Percentiles rank a stretch among this genome's conserved stretches.
Conservation (phyloP, 352 stramenopile species). For the Phytophthora pini region DNA sequence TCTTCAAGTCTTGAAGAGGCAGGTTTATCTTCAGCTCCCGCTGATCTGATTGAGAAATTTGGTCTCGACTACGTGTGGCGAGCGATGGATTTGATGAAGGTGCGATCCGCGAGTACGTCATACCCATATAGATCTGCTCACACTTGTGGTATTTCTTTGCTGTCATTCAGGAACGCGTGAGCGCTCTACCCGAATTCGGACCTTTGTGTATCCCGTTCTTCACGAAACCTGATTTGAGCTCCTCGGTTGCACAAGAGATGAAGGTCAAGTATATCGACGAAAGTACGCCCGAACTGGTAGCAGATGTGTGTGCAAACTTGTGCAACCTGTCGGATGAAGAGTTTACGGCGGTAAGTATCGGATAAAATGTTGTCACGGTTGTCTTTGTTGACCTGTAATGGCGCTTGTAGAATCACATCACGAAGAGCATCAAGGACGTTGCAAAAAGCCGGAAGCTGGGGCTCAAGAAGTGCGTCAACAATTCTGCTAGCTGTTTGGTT, state of each 20-base stretch:
- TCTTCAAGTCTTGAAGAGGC: constrained; percentile 44
- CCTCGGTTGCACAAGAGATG: constrained; percentile 63
- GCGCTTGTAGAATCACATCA: constrained; percentile 73
- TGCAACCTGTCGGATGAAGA: constrained; percentile 62
- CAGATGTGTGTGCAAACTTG: constrained; percentile 52
- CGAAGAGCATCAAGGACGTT: constrained; percentile 74
- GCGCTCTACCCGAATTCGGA: constrained; percentile 79
- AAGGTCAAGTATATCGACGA: constrained; percentile 79
- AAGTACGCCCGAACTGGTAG: constrained; percentile 62
- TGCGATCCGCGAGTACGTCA: constrained; percentile 10
- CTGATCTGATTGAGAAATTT: constrained; percentile 59
- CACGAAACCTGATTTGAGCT: constrained; percentile 56
- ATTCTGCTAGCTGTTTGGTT: neutral
- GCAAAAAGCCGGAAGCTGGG: constrained; percentile 81
- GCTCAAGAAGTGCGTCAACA: constrained; percentile 74
- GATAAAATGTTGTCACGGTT: neutral
- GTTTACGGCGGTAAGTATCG: constrained; percentile 60
- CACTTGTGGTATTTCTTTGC: neutral
- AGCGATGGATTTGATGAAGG: constrained; percentile 87
- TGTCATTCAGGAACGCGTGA: constrained; percentile 71
- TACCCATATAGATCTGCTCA: constrained; percentile 2
- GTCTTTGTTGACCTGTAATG: neutral
- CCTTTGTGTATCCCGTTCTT: constrained; percentile 83
- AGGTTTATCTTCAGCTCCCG: constrained; percentile 28
- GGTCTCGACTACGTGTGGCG: constrained; percentile 76